These are phyloP conservation scores for Colletotrichum euphorbiae DNA, from an alignment of 2,329 filamentous ascomycete species.

Conservation along the genomic window DNA sequence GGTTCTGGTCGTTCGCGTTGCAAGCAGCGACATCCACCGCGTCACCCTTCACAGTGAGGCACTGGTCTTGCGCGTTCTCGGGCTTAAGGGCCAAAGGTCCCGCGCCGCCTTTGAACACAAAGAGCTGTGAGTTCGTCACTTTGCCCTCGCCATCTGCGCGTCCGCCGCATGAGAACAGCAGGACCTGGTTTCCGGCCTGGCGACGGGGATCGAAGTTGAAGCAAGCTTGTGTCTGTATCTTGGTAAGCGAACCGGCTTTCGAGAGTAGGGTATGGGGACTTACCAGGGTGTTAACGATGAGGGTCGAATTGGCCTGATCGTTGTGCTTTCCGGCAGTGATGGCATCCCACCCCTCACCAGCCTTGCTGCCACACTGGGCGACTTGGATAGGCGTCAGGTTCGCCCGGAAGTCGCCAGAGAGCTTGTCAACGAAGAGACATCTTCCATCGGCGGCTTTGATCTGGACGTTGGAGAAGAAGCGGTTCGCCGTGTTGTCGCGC, in stretches of 20 bases:
- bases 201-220: conserved; percentile 68
- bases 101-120: conserved; percentile 56
- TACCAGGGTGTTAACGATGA: conserved; percentile 66
- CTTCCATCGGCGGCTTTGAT: conserved; percentile 58
- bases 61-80: conserved; percentile 58
- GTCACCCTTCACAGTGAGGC: conserved; percentile 58
- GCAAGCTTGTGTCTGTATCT: conserved; percentile 62
- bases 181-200: conserved; percentile 61
- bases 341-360: conserved; percentile 60
- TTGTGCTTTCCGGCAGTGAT: conserved; percentile 65
- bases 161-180: conserved; percentile 70
- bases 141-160: conserved; percentile 64
- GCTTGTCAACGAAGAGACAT: conserved; percentile 59
- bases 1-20: conserved; percentile 51
- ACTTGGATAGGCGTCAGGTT: conserved; percentile 61
- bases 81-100: conserved; percentile 59
- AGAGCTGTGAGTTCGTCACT: conserved; percentile 65
- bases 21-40: conserved; percentile 59
- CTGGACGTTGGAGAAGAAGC: conserved; percentile 57
- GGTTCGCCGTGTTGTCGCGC: conserved; percentile 57
- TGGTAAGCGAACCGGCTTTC: conserved; percentile 40
- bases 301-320: conserved; percentile 56
- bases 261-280: conserved; percentile 9
- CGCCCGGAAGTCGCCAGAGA: conserved; percentile 61
- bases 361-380: conserved; percentile 55